Evolutionary conservation across 2,329 filamentous ascomycete species (phyloP).

Genomic region (Metarhizium album): DNA sequence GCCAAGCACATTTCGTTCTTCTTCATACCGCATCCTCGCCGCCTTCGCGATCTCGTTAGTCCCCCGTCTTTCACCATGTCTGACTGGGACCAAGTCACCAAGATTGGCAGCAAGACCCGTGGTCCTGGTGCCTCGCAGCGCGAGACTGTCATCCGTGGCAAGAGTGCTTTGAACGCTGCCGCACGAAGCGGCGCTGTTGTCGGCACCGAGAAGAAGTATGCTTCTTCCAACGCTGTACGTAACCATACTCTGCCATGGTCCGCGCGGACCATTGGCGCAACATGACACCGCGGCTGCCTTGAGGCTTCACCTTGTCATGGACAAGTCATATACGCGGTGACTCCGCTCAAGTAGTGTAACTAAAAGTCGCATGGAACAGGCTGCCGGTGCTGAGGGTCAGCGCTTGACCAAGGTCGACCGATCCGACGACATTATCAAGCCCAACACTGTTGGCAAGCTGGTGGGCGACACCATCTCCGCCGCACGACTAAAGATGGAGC

Average conservation of each 20-base stretch:
- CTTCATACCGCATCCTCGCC: background rate
- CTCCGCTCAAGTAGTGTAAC: background rate
- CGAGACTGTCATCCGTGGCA: slow-evolving; percentile 84
- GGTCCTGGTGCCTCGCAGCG: slow-evolving; percentile 55
- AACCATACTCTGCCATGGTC: background rate
- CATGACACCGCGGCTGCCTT: background rate
- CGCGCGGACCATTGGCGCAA: background rate
- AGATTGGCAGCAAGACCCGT: slow-evolving; percentile 82
- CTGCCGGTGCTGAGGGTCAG: slow-evolving; percentile 59
- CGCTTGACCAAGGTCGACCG: slow-evolving; percentile 97
- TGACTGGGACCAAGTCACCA: slow-evolving; percentile 79
- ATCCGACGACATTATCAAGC: slow-evolving; percentile 93
- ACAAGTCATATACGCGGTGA: background rate
- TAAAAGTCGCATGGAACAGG: slow-evolving; percentile 15
- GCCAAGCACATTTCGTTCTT: slow-evolving; percentile 1
- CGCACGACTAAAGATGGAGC: slow-evolving; percentile 69
- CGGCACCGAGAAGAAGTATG: slow-evolving; percentile 84
- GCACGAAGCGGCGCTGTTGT: slow-evolving; percentile 67
- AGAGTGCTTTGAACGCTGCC: slow-evolving; percentile 76
- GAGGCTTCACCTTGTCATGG: background rate
- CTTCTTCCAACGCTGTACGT: slow-evolving; percentile 55
- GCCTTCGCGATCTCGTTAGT: slow-evolving; percentile 9
- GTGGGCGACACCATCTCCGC: slow-evolving; percentile 77
- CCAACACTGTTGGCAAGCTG: slow-evolving; percentile 73
- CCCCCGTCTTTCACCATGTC: slow-evolving; percentile 46